phyloP scores from a whole-genome alignment of 2,329 filamentous ascomycete species.

The Aspergillus intermedius region DNA sequence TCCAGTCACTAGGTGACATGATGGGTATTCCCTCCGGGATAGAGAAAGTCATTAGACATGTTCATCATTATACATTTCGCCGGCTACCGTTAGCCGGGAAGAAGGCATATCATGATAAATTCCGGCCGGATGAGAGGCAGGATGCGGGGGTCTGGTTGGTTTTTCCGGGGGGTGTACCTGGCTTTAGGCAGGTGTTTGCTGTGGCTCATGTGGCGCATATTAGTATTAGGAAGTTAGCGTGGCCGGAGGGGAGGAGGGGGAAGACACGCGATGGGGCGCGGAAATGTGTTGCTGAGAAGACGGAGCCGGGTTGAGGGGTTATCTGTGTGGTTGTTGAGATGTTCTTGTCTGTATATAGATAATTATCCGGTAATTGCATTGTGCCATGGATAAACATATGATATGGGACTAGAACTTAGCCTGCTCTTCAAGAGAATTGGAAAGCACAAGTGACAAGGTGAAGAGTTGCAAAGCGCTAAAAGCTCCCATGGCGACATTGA shows the following conservation, averaged over 20 bases:
- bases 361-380: too few species aligned
- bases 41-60: constrained; percentile 21
- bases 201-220: constrained; percentile 37
- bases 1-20: constrained; percentile 25
- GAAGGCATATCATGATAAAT: constrained; percentile 37
- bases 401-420: too few species aligned
- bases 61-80: constrained; percentile 27
- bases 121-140: constrained; percentile 26
- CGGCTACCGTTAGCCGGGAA: constrained; percentile 32
- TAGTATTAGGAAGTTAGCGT: constrained; percentile 23
- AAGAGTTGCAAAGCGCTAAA: too few species aligned
- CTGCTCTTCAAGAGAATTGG: too few species aligned
- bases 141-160: constrained; percentile 30
- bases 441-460: too few species aligned
- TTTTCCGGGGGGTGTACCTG: constrained; percentile 28
- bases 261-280: not conserved
- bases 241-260: not conserved
- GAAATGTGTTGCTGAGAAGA: not conserved
- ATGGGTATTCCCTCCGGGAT: constrained; percentile 23
- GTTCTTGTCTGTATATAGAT: too few species aligned
- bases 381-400: too few species aligned
- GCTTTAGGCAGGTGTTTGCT: constrained; percentile 25
- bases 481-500: too few species aligned
- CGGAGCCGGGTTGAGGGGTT: too few species aligned
- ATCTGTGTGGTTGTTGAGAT: too few species aligned